Evolutionary conservation across 805 yeast species (phyloP).

Genomic region (Lipomyces chichibuensis): DNA sequence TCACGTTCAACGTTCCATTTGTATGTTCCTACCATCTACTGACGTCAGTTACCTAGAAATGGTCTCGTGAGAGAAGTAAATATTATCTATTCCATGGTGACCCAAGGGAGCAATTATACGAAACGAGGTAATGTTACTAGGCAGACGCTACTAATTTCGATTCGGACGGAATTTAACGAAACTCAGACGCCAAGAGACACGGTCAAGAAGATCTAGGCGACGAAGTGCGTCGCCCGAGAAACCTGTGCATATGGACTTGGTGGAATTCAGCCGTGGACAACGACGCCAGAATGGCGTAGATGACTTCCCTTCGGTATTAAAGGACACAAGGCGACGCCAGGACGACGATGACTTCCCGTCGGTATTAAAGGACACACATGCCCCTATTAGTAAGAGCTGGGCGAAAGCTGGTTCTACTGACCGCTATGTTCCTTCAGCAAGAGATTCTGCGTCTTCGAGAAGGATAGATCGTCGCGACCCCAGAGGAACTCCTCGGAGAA

Average conservation of each 20-base stretch:
- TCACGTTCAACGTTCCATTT: background rate
- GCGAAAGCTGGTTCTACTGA: conserved; percentile 7
- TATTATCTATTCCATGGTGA: conserved; percentile 69
- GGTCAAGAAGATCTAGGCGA: conserved; percentile 9
- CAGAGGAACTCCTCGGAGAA: conserved; percentile 2
- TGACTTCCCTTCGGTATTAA: conserved; percentile 2
- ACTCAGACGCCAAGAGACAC: background rate
- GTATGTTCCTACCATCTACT: background rate
- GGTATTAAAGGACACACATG: conserved; percentile 10
- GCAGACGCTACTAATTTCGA: background rate
- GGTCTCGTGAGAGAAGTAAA: conserved; percentile 59
- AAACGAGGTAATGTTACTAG: conserved; percentile 6
- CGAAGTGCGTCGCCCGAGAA: conserved; percentile 23
- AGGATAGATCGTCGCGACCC: conserved; percentile 3
- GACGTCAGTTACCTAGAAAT: conserved; percentile 39
- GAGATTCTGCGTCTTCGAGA: conserved; percentile 7
- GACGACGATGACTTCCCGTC: conserved; percentile 18
- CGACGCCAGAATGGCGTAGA: conserved; percentile 9
- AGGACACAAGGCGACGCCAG: background rate
- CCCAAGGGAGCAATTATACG: conserved; percentile 49
- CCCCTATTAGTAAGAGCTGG: conserved; percentile 15
- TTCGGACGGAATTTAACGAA: background rate
- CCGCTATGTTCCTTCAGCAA: conserved; percentile 15
- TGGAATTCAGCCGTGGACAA: background rate
- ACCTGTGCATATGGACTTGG: background rate